Percentiles rank a stretch among this genome's conserved stretches.
Evolutionary conservation across 108 stramenopile genomes (phyloP).

Genomic region (Mayamaea pseudoterrestris): DNA sequence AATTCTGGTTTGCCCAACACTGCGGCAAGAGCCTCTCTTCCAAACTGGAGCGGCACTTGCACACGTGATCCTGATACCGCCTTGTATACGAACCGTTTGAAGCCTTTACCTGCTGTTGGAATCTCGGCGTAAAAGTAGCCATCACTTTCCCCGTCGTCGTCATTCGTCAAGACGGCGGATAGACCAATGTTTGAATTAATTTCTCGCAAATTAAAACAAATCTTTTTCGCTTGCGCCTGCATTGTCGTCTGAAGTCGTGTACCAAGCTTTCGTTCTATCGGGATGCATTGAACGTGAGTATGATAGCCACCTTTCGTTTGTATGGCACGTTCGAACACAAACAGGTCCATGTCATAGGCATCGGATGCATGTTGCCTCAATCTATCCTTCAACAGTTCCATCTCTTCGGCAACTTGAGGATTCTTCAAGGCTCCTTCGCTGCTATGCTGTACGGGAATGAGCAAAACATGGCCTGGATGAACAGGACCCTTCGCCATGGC

Average conservation of each 20-base stretch:
- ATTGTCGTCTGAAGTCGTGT: slow-evolving; percentile 40
- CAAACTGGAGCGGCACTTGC: slow-evolving; percentile 72
- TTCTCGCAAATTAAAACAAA: slow-evolving; percentile 48
- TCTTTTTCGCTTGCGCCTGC: slow-evolving; percentile 42
- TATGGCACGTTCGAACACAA: slow-evolving; percentile 82
- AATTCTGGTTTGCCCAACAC: slow-evolving; percentile 50
- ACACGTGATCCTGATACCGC: slow-evolving; percentile 12
- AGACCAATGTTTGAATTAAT: slow-evolving; percentile 56
- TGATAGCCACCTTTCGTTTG: slow-evolving; percentile 83
- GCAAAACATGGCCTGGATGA: slow-evolving; percentile 58
- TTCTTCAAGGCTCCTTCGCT: slow-evolving; percentile 35
- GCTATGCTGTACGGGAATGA: slow-evolving; percentile 77
- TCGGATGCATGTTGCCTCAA: slow-evolving; percentile 35
- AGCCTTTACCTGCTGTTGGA: slow-evolving; percentile 21
- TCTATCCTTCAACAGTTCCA: slow-evolving; percentile 33
- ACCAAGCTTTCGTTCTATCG: slow-evolving; percentile 31
- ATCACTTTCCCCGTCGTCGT: slow-evolving; percentile 24
- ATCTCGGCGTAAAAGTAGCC: slow-evolving; percentile 61
- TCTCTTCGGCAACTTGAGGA: slow-evolving; percentile 32
- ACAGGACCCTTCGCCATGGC: slow-evolving; percentile 83
- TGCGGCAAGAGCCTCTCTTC: slow-evolving; percentile 71
- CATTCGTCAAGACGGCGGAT: slow-evolving; percentile 22
- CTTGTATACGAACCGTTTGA: slow-evolving; percentile 36
- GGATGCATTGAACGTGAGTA: slow-evolving; percentile 76
- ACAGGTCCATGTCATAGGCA: slow-evolving; percentile 55